Percentiles rank a stretch among this genome's conserved stretches.
Evolutionary conservation across 1,284 basidiomycete species (phyloP).

Genomic region (Filobasidium uniguttulatum): DNA sequence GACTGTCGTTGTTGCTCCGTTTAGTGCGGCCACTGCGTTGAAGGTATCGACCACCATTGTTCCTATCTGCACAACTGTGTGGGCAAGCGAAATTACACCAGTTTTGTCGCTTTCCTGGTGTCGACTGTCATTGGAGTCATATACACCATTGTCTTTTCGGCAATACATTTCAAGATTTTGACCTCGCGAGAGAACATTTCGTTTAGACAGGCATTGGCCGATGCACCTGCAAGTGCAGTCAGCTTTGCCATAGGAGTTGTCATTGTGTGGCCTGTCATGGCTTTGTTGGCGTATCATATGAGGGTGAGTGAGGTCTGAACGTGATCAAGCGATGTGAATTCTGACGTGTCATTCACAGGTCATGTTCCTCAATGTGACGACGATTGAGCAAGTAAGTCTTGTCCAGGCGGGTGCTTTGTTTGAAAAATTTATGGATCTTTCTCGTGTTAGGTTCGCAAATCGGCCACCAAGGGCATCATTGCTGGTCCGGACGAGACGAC

Average conservation of each 20-base stretch:
- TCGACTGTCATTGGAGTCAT: constrained; percentile 54
- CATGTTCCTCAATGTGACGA: constrained; percentile 69
- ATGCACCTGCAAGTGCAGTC: constrained; percentile 60
- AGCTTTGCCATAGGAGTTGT: constrained; percentile 55
- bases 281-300: constrained; percentile 67
- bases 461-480: constrained; percentile 24
- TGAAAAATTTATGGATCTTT: neutral
- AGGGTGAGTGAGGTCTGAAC: constrained; percentile 44
- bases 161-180: constrained; percentile 60
- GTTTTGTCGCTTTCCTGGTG: constrained; percentile 66
- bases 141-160: constrained; percentile 65
- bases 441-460: constrained; percentile 30
- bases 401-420: neutral
- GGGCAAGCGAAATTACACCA: constrained; percentile 78
- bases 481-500: constrained; percentile 22
- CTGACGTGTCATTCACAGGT: constrained; percentile 42
- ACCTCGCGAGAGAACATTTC: constrained; percentile 43
- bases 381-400: constrained; percentile 70
- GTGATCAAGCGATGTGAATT: neutral
- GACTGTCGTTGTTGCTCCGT: neutral
- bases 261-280: constrained; percentile 65
- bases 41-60: constrained; percentile 75
- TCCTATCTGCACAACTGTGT: constrained; percentile 92
- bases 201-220: constrained; percentile 48
- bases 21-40: constrained; percentile 87